Base-by-base conservation (phyloP, 169 alveolate species). In the Eimeria sp. region DNA sequence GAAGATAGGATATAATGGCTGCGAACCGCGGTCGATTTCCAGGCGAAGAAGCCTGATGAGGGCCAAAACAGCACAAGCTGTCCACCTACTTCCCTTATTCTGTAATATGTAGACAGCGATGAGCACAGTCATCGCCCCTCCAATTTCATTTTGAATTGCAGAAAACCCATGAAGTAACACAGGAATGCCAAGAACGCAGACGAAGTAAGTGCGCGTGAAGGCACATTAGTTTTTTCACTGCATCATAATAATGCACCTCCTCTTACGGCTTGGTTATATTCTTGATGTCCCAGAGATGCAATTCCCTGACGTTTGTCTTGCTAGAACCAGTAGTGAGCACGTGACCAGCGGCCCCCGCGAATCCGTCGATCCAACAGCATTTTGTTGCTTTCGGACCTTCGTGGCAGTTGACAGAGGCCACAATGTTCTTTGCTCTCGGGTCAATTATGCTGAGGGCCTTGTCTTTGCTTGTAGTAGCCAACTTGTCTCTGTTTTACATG, bases 321-420 rank as follows among this genome's bases (percentile, higher is more conserved):
- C 95, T 75, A 49, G 57, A 70, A 49, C 97, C 97, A 11, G 97
- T 89, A 6, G 95, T 88, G 49, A 88, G 80, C 47, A 95, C 83
- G 72, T 95, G 95, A 11, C 95, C 97, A 13, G 90, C 87, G 16
- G 73, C 25, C n/a, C 97, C 97, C 16, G 97, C 95, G 22, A 89
- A 70, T 25, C 97, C 97, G 47, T 95, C 97, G 10, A 87, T 20
- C 95, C 95, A 95, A n/a, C 93, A 58, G 86, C 94, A 89, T 30
- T 95, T 95, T 45, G 82, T 58, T 22, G 97, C 97, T 58, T 95
- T 95, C 5, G 95, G 89, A 40, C 97, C 97, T 27, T 95, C 97
- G 72, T 95, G 97, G 73, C 94, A 76, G 16, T 73, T 40, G 57
- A 67, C 95, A 14, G 95, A 87, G 47, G 84, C 83, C 58, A 73